Conservation (phyloP, 257 asterid genomes). For the Anisodus acutangulus region DNA sequence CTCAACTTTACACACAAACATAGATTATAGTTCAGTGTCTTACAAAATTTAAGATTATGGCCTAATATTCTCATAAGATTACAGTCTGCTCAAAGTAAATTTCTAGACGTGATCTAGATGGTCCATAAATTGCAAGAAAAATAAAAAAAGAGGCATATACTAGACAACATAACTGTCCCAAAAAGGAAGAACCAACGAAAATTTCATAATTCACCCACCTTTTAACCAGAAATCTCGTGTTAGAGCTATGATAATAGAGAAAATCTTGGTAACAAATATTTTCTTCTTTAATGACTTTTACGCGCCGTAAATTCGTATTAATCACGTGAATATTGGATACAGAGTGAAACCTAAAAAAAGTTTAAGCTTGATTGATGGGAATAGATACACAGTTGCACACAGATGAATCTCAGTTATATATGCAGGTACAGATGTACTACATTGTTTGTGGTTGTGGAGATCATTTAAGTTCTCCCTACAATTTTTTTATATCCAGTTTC, state of each 20-base stretch:
- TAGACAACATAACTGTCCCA: no score
- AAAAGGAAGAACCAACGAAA: no score
- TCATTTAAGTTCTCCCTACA: neutral
- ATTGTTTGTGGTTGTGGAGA: slow-evolving; percentile 21
- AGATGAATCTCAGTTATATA: neutral
- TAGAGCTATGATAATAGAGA: neutral
- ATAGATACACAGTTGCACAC: neutral
- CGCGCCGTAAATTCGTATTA: neutral
- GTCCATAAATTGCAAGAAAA: no score
- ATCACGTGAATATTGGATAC: no score
- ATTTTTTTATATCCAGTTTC: neutral
- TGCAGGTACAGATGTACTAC: slow-evolving; percentile 21
- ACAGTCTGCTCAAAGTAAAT: no score
- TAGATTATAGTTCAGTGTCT: no score
- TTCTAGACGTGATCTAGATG: no score
- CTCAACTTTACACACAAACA: no score
- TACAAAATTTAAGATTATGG: no score
- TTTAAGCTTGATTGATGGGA: slow-evolving; percentile 24
- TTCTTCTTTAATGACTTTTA: neutral
- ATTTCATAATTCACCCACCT: no score
- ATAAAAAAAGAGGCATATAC: no score
- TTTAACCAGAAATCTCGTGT: neutral
- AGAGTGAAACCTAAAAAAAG: neutral
- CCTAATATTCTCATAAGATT: no score
- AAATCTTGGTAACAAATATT: neutral